Conservation (phyloP, 176 grass and related monocot species). For the Bolboschoenus planiculmis region DNA sequence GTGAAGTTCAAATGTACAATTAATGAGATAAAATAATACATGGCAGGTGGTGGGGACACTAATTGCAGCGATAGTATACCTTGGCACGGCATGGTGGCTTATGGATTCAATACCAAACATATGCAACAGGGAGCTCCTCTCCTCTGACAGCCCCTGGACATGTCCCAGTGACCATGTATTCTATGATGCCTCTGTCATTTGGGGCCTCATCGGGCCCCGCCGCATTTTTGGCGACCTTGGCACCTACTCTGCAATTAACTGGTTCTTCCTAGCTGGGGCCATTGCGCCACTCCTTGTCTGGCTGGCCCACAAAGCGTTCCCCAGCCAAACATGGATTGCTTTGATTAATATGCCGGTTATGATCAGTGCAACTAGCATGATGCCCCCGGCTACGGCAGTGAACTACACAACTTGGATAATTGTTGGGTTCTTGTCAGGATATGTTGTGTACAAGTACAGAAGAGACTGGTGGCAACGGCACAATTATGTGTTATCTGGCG, state of each 20-base stretch:
- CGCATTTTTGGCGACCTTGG: conserved; percentile 84
- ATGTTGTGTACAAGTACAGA: conserved; percentile 68
- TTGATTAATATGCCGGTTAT: conserved; percentile 83
- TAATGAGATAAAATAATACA: conserved; percentile 4
- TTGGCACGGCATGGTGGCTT: conserved; percentile 90
- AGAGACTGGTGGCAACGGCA: conserved; percentile 87
- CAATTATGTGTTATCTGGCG: conserved; percentile 83
- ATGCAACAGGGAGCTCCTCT: conserved; percentile 59
- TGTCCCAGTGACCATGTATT: conserved; percentile 82
- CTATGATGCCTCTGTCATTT: conserved; percentile 92
- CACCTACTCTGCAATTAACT: conserved; percentile 73
- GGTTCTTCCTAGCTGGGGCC: conserved; percentile 88
- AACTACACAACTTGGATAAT: conserved; percentile 84
- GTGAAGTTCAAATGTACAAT: neutral
- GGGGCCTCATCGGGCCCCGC: conserved; percentile 82
- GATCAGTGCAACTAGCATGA: conserved; percentile 43
- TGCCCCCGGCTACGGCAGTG: conserved; percentile 83
- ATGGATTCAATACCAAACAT: conserved; percentile 82
- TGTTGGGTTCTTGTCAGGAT: conserved; percentile 80
- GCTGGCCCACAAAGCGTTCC: conserved; percentile 70
- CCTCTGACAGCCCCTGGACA: conserved; percentile 78
- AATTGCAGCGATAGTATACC: conserved; percentile 71
- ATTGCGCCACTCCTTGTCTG: conserved; percentile 77
- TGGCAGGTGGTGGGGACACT: conserved; percentile 75
- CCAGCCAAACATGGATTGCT: conserved; percentile 56